Conservation (phyloP, 164 flowering plant species). For the Nelumbo lutea region DNA sequence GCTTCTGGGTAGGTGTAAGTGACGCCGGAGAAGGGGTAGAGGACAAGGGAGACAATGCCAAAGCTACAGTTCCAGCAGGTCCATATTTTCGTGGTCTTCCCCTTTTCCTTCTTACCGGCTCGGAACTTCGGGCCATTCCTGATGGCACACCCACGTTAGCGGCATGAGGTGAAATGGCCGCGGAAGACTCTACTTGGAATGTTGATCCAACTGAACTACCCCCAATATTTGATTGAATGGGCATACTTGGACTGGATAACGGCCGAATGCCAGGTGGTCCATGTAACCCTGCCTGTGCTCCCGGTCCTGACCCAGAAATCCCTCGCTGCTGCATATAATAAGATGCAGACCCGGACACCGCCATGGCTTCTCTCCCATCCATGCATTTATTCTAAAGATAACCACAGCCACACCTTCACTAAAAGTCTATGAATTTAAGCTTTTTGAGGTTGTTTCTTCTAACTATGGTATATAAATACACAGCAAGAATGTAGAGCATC, state of each 20-base stretch:
- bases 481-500: not conserved
- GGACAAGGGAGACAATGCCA: constrained; percentile 54
- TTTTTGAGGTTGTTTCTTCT: not conserved
- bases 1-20: constrained; percentile 41
- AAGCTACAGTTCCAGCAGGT: constrained; percentile 54
- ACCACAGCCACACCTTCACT: not conserved
- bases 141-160: constrained; percentile 34
- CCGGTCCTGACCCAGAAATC: constrained; percentile 31
- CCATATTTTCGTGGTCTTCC: constrained; percentile 95
- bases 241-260: constrained; percentile 25
- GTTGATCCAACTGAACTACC: constrained; percentile 42
- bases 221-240: constrained; percentile 36
- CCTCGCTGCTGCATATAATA: constrained; percentile 46
- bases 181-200: constrained; percentile 41
- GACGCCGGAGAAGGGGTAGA: constrained; percentile 24
- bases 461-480: too few relatives aligned
- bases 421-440: not conserved
- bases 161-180: constrained; percentile 41
- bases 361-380: constrained; percentile 63
- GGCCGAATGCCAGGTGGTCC: constrained; percentile 28
- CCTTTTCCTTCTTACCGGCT: constrained; percentile 62
- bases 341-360: constrained; percentile 42
- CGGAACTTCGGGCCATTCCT: constrained; percentile 24
- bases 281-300: constrained; percentile 31
- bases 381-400: constrained; percentile 42